phyloP scores from a whole-genome alignment of 1,284 basidiomycete genomes.

The Moesziomyces globuligerus region DNA sequence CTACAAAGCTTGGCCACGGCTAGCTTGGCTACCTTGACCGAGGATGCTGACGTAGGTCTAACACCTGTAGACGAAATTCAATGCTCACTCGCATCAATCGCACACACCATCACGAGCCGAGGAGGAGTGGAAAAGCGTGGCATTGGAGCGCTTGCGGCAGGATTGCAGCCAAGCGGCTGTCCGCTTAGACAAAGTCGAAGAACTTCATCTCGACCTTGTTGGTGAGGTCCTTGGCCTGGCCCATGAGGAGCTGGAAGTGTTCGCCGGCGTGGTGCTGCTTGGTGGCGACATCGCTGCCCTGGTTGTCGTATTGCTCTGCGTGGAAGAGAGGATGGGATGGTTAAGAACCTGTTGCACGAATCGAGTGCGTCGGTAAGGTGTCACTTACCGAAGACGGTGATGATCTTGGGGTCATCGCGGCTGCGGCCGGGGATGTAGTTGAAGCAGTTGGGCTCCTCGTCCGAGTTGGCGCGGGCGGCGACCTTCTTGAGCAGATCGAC shows the following conservation, averaged over 20 bases:
- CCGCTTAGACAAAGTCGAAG: constrained; percentile 26
- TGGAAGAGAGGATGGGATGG: background rate
- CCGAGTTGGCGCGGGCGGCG: constrained; percentile 35
- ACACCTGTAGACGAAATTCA: no score
- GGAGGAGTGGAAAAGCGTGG: no score
- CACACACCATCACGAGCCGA: no score
- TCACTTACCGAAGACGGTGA: constrained; percentile 46
- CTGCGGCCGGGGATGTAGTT: constrained; percentile 37
- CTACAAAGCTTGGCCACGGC: constrained; percentile 11
- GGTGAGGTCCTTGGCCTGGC: constrained; percentile 33
- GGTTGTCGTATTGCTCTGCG: constrained; percentile 51
- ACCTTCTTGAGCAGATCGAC: constrained; percentile 41
- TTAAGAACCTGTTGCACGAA: no score
- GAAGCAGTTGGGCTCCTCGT: constrained; percentile 46
- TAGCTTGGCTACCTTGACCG: no score
- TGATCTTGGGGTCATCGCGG: constrained; percentile 41
- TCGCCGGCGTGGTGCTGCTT: constrained; percentile 25
- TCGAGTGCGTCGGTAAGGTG: no score
- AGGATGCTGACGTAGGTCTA: no score
- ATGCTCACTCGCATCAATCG: background rate
- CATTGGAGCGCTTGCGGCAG: no score
- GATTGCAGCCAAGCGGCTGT: no score
- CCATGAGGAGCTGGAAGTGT: constrained; percentile 46
- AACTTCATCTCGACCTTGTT: constrained; percentile 44
- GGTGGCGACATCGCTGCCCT: constrained; percentile 35